Evolutionary conservation across 2,329 filamentous ascomycete genomes (phyloP).

Genomic region (Neurospora crassa): DNA sequence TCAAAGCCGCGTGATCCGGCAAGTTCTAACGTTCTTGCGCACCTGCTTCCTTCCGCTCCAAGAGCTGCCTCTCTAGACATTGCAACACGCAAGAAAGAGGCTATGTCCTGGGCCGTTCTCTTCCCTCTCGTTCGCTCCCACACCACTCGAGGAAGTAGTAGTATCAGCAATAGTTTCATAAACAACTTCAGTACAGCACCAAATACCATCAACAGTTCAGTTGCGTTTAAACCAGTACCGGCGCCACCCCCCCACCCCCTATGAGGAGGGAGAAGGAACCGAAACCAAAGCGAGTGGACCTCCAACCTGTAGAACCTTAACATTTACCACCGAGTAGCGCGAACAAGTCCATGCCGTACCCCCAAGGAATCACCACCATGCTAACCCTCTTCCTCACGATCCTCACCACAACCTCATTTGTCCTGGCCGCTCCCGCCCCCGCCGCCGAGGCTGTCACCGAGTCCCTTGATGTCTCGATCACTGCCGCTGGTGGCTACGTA

Average conservation of each 20-base stretch:
- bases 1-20: not conserved
- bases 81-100: not conserved
- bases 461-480: not conserved
- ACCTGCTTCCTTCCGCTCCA: not conserved
- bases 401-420: not conserved
- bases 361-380: not conserved
- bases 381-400: not conserved
- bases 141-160: no score
- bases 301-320: not conserved
- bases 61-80: not conserved
- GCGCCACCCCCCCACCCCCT: no score
- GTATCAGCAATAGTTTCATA: no score
- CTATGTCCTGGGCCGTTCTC: not conserved
- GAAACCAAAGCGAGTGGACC: no score
- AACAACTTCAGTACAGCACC: no score
- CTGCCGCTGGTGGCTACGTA: not conserved
- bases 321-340: not conserved
- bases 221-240: no score
- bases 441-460: not conserved
- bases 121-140: no score
- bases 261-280: no score
- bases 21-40: not conserved
- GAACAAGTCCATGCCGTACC: slow-evolving; percentile 12
- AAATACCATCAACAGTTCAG: no score
- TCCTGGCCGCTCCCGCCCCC: not conserved